Percentiles rank a stretch among this genome's conserved stretches.
These are phyloP conservation scores for Puccinia hordei DNA, from an alignment of 1,284 basidiomycete genomes.

Conservation along the genomic window DNA sequence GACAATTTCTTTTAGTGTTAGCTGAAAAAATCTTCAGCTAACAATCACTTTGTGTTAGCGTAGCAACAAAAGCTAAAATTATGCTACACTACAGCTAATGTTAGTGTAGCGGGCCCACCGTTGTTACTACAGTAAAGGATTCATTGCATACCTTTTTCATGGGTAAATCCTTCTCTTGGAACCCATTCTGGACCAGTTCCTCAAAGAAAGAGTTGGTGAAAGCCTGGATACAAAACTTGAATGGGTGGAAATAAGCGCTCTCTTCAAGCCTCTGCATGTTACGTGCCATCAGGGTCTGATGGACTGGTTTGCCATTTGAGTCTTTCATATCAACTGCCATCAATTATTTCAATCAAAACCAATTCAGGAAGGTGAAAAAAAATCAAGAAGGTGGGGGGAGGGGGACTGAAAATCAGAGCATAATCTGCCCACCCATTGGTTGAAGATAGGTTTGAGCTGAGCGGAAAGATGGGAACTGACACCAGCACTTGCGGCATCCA, in stretches of 20 bases:
- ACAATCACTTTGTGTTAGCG: no score
- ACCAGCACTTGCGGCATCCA: conserved; percentile 54
- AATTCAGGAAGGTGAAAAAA: background rate
- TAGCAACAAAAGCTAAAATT: no score
- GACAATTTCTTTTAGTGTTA: no score
- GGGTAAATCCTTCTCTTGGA: conserved; percentile 64
- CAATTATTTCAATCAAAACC: conserved; percentile 33
- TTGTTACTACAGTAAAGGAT: no score
- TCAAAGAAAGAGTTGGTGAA: conserved; percentile 97
- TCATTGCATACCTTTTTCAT: conserved; percentile 58
- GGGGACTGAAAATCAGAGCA: conserved; percentile 80
- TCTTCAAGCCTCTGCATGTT: conserved; percentile 96
- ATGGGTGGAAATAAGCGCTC: conserved; percentile 92
- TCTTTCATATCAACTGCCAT: conserved; percentile 82
- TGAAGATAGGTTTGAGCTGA: conserved; percentile 86
- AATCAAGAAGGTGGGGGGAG: conserved; percentile 34
- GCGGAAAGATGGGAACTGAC: conserved; percentile 69
- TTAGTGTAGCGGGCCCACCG: no score
- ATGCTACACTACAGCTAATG: no score
- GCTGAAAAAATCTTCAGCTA: no score
- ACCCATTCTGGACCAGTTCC: conserved; percentile 67
- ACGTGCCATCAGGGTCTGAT: conserved; percentile 93
- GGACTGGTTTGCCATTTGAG: conserved; percentile 91
- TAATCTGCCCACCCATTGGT: conserved; percentile 80
- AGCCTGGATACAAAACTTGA: conserved; percentile 98